Base-by-base conservation (phyloP, 805 yeast genomes). In the Grigorovia transvaalensis region DNA sequence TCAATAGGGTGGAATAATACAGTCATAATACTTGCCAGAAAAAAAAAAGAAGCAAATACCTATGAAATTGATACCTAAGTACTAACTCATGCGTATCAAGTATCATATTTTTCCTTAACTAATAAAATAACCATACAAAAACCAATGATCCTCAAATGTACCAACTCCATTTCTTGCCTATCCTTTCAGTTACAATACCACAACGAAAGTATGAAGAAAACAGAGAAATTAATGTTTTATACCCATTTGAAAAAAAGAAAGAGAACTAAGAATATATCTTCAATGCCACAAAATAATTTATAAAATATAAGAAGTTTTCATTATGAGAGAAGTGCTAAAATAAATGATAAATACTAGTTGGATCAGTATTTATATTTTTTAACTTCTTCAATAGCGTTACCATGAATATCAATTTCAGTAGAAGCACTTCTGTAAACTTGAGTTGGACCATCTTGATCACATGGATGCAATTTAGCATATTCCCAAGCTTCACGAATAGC, bases 401-500 rank as follows among this genome's bases (percentile, higher is more conserved):
- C 69, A 41, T 64, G 62, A 49, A 63, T 57, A 53, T 65, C 68
- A 44, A 67, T 55, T 49, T 67, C 70, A 35, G 68, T 65, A 41
- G 69, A 65, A 51, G 63, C 68, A 51, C 73, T 68, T 60, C 76
- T 71, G 64, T 73, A 73, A 62, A 73, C 71, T 59, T 72, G 68
- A 49, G 74, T 72, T 43, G 79, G 78, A 52, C 79, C 80, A 56
- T 69, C 71, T 51, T 72, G 68, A 56, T 66, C 63, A 61, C 71
- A 77, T 35, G 88, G 88, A 57, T 79, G 72, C 46, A 62, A 64
- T 57, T 74, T 65, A 1, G 88, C 77, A 55, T 76, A 72, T 51
- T 79, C 75, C 58, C 69, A 74, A 41, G 84, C 73, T 62, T 84
- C 88, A 40, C 71, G 60, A 18, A 85, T 68, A 2, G 83, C 83